phyloP scores from a whole-genome alignment of 208 protist genomes.

The Endotrypanum monterogeii region DNA sequence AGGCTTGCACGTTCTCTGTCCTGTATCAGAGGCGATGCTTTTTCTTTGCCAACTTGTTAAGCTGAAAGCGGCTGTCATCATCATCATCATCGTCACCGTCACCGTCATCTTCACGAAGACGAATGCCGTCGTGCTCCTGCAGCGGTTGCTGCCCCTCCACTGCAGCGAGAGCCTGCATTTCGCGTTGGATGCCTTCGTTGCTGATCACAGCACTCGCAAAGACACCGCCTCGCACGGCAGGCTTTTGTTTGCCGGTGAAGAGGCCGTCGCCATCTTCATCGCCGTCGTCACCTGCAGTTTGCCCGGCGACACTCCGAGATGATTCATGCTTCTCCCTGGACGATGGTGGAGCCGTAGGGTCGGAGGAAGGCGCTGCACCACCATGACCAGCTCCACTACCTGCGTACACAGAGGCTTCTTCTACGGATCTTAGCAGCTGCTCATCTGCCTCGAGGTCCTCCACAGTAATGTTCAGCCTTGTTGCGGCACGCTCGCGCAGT shows the following conservation, averaged over 20 bases:
- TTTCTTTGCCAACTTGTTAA: slow-evolving; percentile 41
- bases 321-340: background rate
- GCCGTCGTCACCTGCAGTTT: slow-evolving; percentile 23
- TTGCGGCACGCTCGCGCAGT: slow-evolving; percentile 57
- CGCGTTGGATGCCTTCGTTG: slow-evolving; percentile 71
- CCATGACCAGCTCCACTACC: background rate
- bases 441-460: slow-evolving; percentile 78
- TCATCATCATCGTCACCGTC: slow-evolving; percentile 29
- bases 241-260: slow-evolving; percentile 19
- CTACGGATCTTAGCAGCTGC: slow-evolving; percentile 53
- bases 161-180: slow-evolving; percentile 72
- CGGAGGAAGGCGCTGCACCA: background rate
- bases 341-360: slow-evolving; percentile 4
- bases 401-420: slow-evolving; percentile 23
- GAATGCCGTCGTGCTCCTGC: slow-evolving; percentile 41
- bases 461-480: slow-evolving; percentile 61
- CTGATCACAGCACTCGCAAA: slow-evolving; percentile 70
- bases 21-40: slow-evolving; percentile 36
- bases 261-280: slow-evolving; percentile 35
- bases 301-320: background rate
- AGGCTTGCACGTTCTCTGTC: background rate
- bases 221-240: slow-evolving; percentile 39
- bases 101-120: slow-evolving; percentile 28
- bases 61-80: slow-evolving; percentile 19
- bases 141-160: slow-evolving; percentile 28